Conservation (phyloP, 805 yeast genomes). For the Wickerhamiella spandovensis region DNA sequence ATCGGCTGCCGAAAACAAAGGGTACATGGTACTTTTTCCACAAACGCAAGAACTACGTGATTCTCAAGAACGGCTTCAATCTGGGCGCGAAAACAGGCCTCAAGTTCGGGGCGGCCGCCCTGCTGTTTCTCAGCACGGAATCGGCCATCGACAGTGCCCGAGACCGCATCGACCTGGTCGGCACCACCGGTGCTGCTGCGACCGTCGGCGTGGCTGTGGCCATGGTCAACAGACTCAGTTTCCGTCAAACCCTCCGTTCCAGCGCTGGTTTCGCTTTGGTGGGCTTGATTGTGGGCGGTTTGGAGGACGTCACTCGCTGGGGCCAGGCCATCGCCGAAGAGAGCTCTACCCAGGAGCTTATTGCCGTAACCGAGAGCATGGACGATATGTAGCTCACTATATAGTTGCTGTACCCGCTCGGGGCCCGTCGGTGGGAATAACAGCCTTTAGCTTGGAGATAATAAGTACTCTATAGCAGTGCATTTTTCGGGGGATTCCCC, state of each 20-base stretch:
- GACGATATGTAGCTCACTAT: not conserved
- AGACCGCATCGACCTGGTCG: conserved; percentile 44
- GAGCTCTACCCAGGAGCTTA: not conserved
- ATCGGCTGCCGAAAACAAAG: conserved; percentile 58
- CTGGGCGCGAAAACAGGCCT: conserved; percentile 33
- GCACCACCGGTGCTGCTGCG: conserved; percentile 47
- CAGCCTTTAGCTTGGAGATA: no score
- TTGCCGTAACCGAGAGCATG: not conserved
- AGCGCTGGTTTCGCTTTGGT: conserved; percentile 39
- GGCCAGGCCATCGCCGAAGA: not conserved
- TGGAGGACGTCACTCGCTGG: conserved; percentile 39
- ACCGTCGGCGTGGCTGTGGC: conserved; percentile 42
- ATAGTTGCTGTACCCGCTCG: no score
- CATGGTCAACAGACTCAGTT: conserved; percentile 24
- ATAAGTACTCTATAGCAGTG: no score
- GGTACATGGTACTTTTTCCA: conserved; percentile 87
- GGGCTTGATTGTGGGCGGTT: conserved; percentile 49
- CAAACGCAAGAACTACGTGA: conserved; percentile 66
- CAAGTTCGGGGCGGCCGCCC: conserved; percentile 33
- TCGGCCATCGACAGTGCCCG: conserved; percentile 42
- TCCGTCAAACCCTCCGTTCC: conserved; percentile 21
- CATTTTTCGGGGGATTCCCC: no score
- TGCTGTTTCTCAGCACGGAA: conserved; percentile 46
- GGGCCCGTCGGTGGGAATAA: no score
- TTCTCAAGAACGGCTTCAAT: conserved; percentile 42